phyloP scores from a whole-genome alignment of 192 early-diverging fungal genomes.

The Umbelopsis vinacea region DNA sequence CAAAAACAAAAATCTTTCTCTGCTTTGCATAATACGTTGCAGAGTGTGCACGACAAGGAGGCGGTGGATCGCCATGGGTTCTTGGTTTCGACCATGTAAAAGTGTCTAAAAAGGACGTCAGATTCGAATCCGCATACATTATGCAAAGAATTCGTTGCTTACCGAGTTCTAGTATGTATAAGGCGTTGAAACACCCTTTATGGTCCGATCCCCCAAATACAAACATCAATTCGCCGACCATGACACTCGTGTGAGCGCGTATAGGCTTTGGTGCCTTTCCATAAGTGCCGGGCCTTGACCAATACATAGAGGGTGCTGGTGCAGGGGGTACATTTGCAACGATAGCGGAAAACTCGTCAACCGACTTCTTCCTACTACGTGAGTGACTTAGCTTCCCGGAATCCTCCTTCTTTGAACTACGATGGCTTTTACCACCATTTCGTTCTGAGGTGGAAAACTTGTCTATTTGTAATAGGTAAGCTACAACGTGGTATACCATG shows the following conservation, averaged over 20 bases:
- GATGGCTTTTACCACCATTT: neutral
- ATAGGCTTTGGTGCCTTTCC: conserved; percentile 69
- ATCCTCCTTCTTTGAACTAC: neutral
- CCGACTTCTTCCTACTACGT: neutral
- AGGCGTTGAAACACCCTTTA: conserved; percentile 67
- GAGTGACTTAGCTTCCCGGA: neutral
- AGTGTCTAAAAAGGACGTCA: conserved; percentile 57
- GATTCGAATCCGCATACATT: too few relatives aligned
- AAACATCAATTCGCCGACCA: conserved; percentile 75
- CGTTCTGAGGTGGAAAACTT: conserved; percentile 12
- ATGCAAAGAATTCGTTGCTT: conserved; percentile 9
- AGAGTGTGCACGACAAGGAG: conserved; percentile 84
- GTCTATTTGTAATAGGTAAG: conserved; percentile 18
- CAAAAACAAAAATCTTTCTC: conserved; percentile 74
- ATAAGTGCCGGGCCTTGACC: conserved; percentile 61
- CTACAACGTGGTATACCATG: conserved; percentile 8
- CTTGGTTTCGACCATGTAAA: conserved; percentile 79
- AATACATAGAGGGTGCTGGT: conserved; percentile 82
- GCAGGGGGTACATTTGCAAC: conserved; percentile 36
- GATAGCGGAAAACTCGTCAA: neutral
- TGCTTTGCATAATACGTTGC: conserved; percentile 63
- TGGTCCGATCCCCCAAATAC: conserved; percentile 88
- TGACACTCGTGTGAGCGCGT: conserved; percentile 77
- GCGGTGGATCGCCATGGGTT: conserved; percentile 72
- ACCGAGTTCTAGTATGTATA: conserved; percentile 80